Conservation (phyloP, 1,139 yeast genomes). For the Suhomyces bribrorum region DNA sequence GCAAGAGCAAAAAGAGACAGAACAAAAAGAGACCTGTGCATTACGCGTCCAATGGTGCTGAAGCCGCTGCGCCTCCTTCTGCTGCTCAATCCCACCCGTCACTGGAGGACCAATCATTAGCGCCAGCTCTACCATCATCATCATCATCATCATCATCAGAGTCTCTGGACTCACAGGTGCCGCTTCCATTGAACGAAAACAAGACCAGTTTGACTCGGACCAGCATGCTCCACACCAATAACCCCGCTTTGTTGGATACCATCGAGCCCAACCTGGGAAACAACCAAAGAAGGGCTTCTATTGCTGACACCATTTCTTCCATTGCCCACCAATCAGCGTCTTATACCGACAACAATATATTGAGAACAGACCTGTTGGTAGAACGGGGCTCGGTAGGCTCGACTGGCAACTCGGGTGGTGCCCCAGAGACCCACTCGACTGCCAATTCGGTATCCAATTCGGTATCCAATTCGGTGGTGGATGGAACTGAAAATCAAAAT, state of each 20-base stretch:
- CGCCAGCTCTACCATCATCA: background rate
- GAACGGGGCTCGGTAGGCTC: background rate
- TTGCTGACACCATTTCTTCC: conserved; percentile 19
- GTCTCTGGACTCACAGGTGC: background rate
- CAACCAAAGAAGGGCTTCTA: conserved; percentile 10
- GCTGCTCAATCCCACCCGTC: no score
- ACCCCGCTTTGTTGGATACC: conserved; percentile 3
- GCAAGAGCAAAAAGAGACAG: conserved; percentile 9
- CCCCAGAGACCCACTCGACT: no score
- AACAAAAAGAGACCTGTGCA: conserved; percentile 8
- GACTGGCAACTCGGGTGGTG: background rate
- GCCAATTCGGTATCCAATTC: no score
- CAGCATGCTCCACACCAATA: conserved; percentile 6
- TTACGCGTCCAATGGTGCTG: conserved; percentile 2
- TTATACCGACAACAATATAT: conserved; percentile 16
- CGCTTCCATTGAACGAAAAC: conserved; percentile 6
- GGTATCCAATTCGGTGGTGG: no score
- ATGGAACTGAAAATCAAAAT: no score
- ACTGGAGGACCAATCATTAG: conserved; percentile 1
- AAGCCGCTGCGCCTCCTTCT: background rate
- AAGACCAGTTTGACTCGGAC: conserved; percentile 7
- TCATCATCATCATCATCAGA: background rate
- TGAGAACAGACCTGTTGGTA: conserved; percentile 12
- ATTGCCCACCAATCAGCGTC: conserved; percentile 17
- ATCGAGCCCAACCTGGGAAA: background rate